Base-by-base conservation (phyloP, 2,329 filamentous ascomycete species). In the Aspergillus vadensis region DNA sequence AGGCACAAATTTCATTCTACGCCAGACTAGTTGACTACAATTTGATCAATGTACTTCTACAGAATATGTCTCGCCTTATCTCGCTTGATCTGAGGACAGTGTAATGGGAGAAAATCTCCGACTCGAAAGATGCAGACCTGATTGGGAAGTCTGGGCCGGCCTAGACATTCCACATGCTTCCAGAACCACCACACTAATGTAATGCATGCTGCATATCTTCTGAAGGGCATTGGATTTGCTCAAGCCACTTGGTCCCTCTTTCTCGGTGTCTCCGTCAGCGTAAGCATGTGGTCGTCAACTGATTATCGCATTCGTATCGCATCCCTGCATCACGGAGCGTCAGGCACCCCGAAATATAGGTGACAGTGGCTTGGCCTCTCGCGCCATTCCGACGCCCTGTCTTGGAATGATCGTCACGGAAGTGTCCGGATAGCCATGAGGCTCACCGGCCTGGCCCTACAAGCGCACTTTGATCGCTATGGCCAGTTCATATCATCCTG, bases 151-250 rank as follows among this genome's bases (percentile, higher is more conserved):
- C 53, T 55, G 43, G 53, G 39, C 53, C 53, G 43, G 53, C 39
- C 53, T 39, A 55, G 53, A 55, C 53, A 55, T 55, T 15, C 21
- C 43, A 25, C 17, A 55, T 21, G 53, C 39, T 47, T 55, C 53
- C 53, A 55, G 41, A 47, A 44, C 25, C 53, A 47, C 21, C 53
- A 36, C 53, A 47, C 53, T 55, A 55, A 55, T 32, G 39, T 47
- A 47, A 30, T 43, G 41, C 39, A 44, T 25, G 23, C 39, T 55
- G 39, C 53, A 44, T 23, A 27, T 44, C 53, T 30, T 21, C 44
- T 8, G 30, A 47, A 39, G n/a, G 41, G 41, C 41, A 23, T 23
- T 47, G 53, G 30, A 15, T 15, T 6, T 32, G 23, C 43, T 55
- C 38, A 44, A 44, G 53, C 53, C 53, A 44, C 41, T 32, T 43